Base-by-base conservation (phyloP, 495 filamentous ascomycete species). In the Pseudomonodictys pantanalensis region DNA sequence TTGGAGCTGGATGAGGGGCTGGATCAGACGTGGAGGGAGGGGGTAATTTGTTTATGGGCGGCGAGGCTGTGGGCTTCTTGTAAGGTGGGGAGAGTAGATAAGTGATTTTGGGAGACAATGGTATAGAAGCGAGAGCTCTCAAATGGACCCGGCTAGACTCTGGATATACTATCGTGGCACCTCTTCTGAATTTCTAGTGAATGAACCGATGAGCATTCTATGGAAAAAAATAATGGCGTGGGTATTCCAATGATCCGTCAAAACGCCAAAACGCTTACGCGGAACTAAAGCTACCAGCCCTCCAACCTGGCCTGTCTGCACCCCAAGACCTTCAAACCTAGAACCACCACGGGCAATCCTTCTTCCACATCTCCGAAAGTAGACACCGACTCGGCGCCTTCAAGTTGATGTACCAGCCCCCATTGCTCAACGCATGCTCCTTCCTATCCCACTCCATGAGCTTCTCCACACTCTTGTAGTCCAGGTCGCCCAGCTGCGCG, bases 401-500 rank as follows among this genome's bases (percentile, higher is more conserved):
- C 2, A 17, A 17, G 30, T 46, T 12, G 0, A 28, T 53, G 38
- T 63, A 63, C 60, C 60, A 63, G 15, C 46, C 60, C 3, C 47
- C 52, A 28, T 35, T n/a, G 12, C 56, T 48, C 52, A 63, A 38
- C 60, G 18, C 33, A 38, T 33, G 68, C 68, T 62, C 69, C 68
- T 68, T 84, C 82, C 24, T 73, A 57, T 75, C 71, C 93, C 93
- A 98, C 62, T 92, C 88, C 23, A 75, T 68, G 39, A 83, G 70
- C 72, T 95, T 96, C 3, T 76, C 75, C 12, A 80, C 74, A n/a
- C 83, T 85, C 75, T 98, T 98, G 64, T 89, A 78, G 70, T 98
- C 93, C 41, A 97, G 75, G 71, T 98, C 93, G 0, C 86, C 92
- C 1, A 98, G 74, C 47, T 86, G 83, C 33, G 89, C 86, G 67